Evolutionary conservation across 2,329 filamentous ascomycete species (phyloP), one percentile per base, ranked within the genome.

Genomic region (Colletotrichum somersetense): DNA sequence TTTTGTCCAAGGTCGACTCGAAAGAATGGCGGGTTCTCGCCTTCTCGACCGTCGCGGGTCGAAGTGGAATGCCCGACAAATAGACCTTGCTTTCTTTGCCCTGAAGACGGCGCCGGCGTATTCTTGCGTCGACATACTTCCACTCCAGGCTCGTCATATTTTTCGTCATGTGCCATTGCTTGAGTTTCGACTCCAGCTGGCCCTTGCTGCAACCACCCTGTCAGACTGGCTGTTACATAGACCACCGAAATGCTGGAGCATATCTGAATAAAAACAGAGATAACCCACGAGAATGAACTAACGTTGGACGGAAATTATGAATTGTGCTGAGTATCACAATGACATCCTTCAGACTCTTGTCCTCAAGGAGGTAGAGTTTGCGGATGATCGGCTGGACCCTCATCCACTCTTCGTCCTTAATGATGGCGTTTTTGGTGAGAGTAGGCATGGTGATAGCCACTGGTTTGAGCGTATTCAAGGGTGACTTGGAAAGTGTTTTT

Each of bases 141-240:
- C 67, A 70, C 30, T 61, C 44, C 18, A 23, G 8, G 26, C 1
- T 26, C 0, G 4, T n/a, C 55, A 70, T 46, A 6, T 70, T 70
- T 12, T 65, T 70, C 7, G 56, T 16, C n/a, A 67, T 18, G 14
- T n/a, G 46, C 67, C 63, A 67, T 16, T 67, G 56, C 44, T 52
- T 62, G 0, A 67, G 50, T 7, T 62, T 71, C 40, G 40, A 55
- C 16, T 57, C 63, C 12, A 71, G 5, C 3, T 56, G 67, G 3
- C 50, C 33, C 35, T 71, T 71, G 23, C 56, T 71, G 4, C 2
- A 33, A 5, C 18, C 18, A 5, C 8, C 3, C 1, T 0, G 8
- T 40, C 3, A 18, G 6, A 50, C 16, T 5, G n/a, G 4, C 12
- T 40, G 11, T 40, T 5, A 6, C 26, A 33, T 35, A 35, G 5